Percentiles rank a stretch among this genome's conserved stretches.
These are phyloP conservation scores for Neurospora tetrasperma DNA, from an alignment of 495 filamentous ascomycete species.

Conservation along the genomic window DNA sequence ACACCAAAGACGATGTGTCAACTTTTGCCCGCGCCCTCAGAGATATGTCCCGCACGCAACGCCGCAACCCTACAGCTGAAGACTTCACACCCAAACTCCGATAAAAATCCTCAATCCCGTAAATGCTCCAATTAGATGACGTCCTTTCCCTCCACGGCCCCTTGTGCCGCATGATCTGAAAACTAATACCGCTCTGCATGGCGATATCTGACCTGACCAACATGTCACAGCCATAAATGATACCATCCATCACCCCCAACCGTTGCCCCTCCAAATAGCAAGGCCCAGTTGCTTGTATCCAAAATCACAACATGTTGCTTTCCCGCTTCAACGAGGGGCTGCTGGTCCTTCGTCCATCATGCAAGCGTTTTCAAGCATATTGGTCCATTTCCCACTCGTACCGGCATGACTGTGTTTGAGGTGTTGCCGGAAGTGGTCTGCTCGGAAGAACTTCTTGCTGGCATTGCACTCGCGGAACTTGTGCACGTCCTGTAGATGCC, in stretches of 20 bases:
- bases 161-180: not conserved
- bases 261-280: not conserved
- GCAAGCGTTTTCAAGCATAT: constrained; percentile 91
- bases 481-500: constrained; percentile 81
- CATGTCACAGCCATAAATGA: not conserved
- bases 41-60: not conserved
- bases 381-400: constrained; percentile 97
- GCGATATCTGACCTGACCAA: not conserved
- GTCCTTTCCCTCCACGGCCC: not conserved
- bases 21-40: not conserved
- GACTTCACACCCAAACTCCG: not conserved
- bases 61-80: not conserved
- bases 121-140: not conserved
- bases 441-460: constrained; percentile 94
- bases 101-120: not conserved
- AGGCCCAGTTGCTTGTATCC: not conserved
- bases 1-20: not conserved
- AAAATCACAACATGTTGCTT: not conserved
- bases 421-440: constrained; percentile 97
- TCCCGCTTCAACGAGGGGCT: constrained; percentile 1
- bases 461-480: constrained; percentile 99
- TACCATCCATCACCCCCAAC: not conserved
- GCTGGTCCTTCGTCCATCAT: constrained; percentile 76
- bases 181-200: not conserved
- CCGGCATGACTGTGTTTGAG: constrained; percentile 96